Conservation (phyloP, 2,329 filamentous ascomycete species). For the Harringtonia aguacate region DNA sequence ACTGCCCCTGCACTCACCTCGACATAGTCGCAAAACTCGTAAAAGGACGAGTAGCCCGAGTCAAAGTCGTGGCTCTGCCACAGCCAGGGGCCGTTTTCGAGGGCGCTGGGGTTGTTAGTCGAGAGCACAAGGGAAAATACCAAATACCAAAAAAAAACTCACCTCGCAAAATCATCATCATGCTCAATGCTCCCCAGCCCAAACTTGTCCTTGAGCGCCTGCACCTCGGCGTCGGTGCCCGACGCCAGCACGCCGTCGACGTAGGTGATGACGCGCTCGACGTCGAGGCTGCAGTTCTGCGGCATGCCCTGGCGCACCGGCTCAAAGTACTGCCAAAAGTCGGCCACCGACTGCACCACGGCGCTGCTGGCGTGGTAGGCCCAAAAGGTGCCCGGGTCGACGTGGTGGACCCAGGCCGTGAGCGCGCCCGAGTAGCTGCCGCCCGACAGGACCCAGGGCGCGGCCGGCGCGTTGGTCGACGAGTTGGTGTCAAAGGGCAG, state of each 20-base stretch:
- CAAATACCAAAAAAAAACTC: slow-evolving; percentile 5
- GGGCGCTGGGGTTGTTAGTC: slow-evolving; percentile 22
- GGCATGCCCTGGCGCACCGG: slow-evolving; percentile 43
- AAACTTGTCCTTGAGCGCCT: slow-evolving; percentile 38
- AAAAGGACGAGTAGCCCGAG: slow-evolving; percentile 34
- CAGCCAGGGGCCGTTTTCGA: slow-evolving; percentile 44
- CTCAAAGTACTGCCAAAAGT: slow-evolving; percentile 46
- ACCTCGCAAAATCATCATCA: slow-evolving; percentile 32
- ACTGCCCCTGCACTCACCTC: slow-evolving; percentile 15
- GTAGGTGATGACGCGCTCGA: slow-evolving; percentile 38
- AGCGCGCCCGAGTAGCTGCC: slow-evolving; percentile 44
- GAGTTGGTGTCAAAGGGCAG: slow-evolving; percentile 40
- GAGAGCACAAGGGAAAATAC: neutral
- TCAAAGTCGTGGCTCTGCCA: slow-evolving; percentile 46
- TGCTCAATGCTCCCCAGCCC: slow-evolving; percentile 31
- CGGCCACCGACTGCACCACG: slow-evolving; percentile 38
- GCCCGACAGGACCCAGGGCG: slow-evolving; percentile 44
- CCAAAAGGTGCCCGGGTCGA: slow-evolving; percentile 46
- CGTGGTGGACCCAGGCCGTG: slow-evolving; percentile 38
- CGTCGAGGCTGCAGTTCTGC: slow-evolving; percentile 43
- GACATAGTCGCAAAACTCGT: slow-evolving; percentile 36
- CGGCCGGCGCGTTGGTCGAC: slow-evolving; percentile 32
- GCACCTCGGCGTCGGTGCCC: slow-evolving; percentile 26
- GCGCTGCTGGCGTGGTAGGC: slow-evolving; percentile 46
- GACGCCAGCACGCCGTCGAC: slow-evolving; percentile 34